These are phyloP conservation scores for Aureococcus anophagefferens DNA, from an alignment of 108 stramenopile species.

Conservation along the genomic window DNA sequence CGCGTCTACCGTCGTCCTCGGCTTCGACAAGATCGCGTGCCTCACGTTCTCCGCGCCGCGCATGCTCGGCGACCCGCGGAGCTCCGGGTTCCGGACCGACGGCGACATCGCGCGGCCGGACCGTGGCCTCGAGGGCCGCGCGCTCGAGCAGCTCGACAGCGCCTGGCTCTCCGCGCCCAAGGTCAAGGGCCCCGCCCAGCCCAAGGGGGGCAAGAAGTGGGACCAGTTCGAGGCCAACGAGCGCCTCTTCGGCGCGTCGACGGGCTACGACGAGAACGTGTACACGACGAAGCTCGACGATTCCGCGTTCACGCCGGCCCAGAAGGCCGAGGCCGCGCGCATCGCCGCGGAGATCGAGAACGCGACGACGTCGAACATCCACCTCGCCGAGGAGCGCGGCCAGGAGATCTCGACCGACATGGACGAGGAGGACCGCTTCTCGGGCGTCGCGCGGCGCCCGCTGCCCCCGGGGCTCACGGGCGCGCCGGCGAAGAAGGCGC, in stretches of 20 bases:
- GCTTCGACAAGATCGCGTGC: neutral
- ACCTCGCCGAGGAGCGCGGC: conserved; percentile 41
- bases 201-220: conserved; percentile 7
- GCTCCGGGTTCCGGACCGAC: neutral
- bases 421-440: conserved; percentile 3
- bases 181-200: neutral
- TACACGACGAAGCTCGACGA: conserved; percentile 44
- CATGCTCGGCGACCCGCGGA: neutral
- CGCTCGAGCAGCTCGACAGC: neutral
- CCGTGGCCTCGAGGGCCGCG: neutral
- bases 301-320: conserved; percentile 12
- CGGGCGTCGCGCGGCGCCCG: neutral
- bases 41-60: neutral
- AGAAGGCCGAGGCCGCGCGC: conserved; percentile 26
- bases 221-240: conserved; percentile 33
- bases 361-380: conserved; percentile 23
- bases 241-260: conserved; percentile 24
- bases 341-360: conserved; percentile 38
- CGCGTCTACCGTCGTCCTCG: neutral
- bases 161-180: neutral
- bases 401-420: neutral
- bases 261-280: conserved; percentile 39
- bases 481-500: neutral
- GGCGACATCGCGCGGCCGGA: neutral
- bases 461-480: too few species aligned